phyloP scores from a whole-genome alignment of 768 basidiomycete genomes.

The Suillus fuscotomentosus region DNA sequence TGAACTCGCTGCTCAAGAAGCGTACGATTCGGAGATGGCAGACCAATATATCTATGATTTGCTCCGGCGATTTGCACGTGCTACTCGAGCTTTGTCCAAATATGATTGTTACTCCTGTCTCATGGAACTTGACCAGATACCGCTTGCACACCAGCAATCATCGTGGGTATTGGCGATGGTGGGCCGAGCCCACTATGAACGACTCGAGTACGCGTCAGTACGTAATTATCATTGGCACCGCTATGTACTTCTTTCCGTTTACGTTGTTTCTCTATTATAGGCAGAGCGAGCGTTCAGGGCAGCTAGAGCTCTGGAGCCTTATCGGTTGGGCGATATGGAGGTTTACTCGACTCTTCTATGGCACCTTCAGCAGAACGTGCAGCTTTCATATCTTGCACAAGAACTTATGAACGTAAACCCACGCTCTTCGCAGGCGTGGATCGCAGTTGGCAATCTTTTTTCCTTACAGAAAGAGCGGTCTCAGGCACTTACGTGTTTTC shows the following conservation, averaged over 20 bases:
- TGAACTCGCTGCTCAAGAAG: constrained; percentile 70
- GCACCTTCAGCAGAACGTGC: constrained; percentile 84
- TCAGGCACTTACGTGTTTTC: constrained; percentile 92
- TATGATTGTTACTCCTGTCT: constrained; percentile 79
- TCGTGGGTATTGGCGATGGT: constrained; percentile 80
- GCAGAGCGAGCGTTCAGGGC: constrained; percentile 88
- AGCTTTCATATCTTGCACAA: constrained; percentile 90
- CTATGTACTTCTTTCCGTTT: constrained; percentile 7
- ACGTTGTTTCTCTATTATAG: constrained; percentile 41
- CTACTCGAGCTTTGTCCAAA: constrained; percentile 67
- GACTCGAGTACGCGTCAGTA: constrained; percentile 85
- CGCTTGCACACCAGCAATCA: constrained; percentile 68
- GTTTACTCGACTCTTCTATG: constrained; percentile 94
- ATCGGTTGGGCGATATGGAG: constrained; percentile 91
- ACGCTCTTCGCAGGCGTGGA: constrained; percentile 89
- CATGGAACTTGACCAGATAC: constrained; percentile 73
- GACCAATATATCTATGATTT: constrained; percentile 84
- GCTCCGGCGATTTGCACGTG: constrained; percentile 78
- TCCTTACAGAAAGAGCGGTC: constrained; percentile 92
- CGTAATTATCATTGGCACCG: constrained; percentile 34
- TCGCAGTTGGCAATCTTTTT: constrained; percentile 94
- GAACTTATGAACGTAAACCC: constrained; percentile 84
- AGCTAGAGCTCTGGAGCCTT: constrained; percentile 83
- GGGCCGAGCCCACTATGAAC: constrained; percentile 88
- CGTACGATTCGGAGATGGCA: constrained; percentile 69